phyloP scores from a whole-genome alignment of 257 asterid genomes.

The Solanum tarijense region DNA sequence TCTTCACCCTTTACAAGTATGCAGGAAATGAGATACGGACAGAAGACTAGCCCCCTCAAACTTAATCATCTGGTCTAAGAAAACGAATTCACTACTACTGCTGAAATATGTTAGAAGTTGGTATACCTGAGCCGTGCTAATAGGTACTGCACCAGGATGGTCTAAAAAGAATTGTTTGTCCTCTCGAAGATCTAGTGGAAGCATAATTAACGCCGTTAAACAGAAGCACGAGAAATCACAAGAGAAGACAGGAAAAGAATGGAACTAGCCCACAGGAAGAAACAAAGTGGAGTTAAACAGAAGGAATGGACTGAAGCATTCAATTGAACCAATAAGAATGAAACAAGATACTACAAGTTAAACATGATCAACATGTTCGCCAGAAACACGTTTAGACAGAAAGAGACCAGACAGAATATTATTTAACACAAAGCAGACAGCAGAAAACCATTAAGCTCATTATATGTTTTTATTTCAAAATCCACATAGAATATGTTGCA shows the following conservation, averaged over 20 bases:
- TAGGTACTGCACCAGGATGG: slow-evolving; percentile 72
- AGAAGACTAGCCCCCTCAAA: background rate
- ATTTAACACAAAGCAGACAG: background rate
- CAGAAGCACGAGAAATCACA: background rate
- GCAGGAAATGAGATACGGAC: slow-evolving; percentile 2
- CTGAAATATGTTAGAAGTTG: background rate
- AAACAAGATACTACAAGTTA: background rate
- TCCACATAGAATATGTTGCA: background rate
- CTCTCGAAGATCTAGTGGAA: slow-evolving; percentile 62
- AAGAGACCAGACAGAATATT: background rate
- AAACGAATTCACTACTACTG: background rate
- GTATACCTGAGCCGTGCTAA: slow-evolving; percentile 46
- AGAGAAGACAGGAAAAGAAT: background rate
- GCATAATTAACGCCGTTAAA: background rate
- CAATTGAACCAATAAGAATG: background rate
- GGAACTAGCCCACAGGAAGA: background rate
- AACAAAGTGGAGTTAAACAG: background rate
- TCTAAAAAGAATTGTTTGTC: slow-evolving; percentile 57
- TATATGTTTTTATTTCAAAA: background rate
- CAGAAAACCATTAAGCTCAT: background rate
- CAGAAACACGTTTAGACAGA: background rate
- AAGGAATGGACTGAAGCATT: background rate
- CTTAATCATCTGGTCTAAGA: background rate
- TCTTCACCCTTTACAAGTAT: slow-evolving; percentile 58
- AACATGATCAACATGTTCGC: background rate